Percentiles rank a stretch among this genome's conserved stretches.
Evolutionary conservation across 148 eudicot genomes (phyloP).

Genomic region (Dysphania ambrosioides): DNA sequence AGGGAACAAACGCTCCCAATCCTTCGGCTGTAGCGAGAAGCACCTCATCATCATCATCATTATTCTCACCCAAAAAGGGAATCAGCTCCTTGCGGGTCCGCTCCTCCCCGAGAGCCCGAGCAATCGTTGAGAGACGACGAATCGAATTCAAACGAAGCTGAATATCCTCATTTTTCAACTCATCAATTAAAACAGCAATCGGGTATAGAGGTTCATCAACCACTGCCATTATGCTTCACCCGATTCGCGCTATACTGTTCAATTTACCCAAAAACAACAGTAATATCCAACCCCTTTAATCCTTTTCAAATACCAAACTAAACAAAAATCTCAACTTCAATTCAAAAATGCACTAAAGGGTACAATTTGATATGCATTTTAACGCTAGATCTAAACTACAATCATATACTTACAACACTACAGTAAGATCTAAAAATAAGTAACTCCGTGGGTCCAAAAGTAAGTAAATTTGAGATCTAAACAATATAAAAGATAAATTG

Average conservation of each 20-base stretch:
- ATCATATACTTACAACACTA: not conserved
- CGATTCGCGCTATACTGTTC: not conserved
- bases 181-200: slow-evolving; percentile 43
- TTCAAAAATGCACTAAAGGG: not conserved
- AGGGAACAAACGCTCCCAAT: slow-evolving; percentile 52
- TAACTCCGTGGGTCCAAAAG: not conserved
- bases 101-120: slow-evolving; percentile 57
- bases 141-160: slow-evolving; percentile 51
- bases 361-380: not conserved
- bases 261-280: not conserved
- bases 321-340: not conserved
- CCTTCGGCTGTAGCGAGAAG: slow-evolving; percentile 56
- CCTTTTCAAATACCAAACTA: too few species aligned
- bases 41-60: slow-evolving; percentile 60
- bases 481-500: too few species aligned
- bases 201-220: slow-evolving; percentile 56
- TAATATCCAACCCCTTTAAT: not conserved
- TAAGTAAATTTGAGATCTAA: not conserved
- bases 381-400: not conserved
- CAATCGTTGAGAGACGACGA: slow-evolving; percentile 51
- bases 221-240: slow-evolving; percentile 37
- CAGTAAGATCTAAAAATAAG: too few species aligned
- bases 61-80: slow-evolving; percentile 53
- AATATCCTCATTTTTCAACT: slow-evolving; percentile 45
- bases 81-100: slow-evolving; percentile 55